Conservation (phyloP, 768 basidiomycete genomes). For the Cystofilobasidium ferigula region DNA sequence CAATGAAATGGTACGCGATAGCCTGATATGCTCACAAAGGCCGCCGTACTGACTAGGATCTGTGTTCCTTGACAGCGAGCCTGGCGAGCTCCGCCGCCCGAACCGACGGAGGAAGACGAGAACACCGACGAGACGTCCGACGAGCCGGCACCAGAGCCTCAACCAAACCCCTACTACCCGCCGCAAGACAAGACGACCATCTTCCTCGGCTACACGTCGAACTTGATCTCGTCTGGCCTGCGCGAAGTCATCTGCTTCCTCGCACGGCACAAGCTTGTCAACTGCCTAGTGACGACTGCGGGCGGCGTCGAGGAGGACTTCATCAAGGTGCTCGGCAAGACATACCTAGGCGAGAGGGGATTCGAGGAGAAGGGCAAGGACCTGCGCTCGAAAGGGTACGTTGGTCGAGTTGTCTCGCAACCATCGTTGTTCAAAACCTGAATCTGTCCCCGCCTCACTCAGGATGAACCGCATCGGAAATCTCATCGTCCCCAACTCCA, state of each 20-base stretch:
- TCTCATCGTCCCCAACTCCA: slow-evolving; percentile 89
- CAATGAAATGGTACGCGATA: slow-evolving; percentile 70
- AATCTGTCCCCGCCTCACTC: neutral
- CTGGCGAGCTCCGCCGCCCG: slow-evolving; percentile 61
- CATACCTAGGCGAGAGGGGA: slow-evolving; percentile 68
- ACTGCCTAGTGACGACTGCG: slow-evolving; percentile 87
- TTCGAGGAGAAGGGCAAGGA: slow-evolving; percentile 85
- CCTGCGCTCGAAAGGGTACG: slow-evolving; percentile 60
- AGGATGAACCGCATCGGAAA: slow-evolving; percentile 94
- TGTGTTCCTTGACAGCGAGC: slow-evolving; percentile 48
- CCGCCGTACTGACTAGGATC: neutral
- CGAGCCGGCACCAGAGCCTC: neutral
- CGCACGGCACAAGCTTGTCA: slow-evolving; percentile 82
- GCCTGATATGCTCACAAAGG: neutral
- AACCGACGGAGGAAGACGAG: slow-evolving; percentile 49
- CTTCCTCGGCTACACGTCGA: slow-evolving; percentile 96
- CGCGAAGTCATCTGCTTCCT: slow-evolving; percentile 85
- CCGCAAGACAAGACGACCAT: slow-evolving; percentile 64
- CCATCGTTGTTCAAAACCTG: neutral
- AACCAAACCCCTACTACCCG: slow-evolving; percentile 18
- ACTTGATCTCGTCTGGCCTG: slow-evolving; percentile 92
- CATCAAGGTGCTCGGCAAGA: slow-evolving; percentile 96
- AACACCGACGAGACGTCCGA: slow-evolving; percentile 33
- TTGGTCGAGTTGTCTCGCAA: neutral
- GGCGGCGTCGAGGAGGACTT: slow-evolving; percentile 99